Conservation (phyloP, 345 rosid species). For the Salix suchowensis region DNA sequence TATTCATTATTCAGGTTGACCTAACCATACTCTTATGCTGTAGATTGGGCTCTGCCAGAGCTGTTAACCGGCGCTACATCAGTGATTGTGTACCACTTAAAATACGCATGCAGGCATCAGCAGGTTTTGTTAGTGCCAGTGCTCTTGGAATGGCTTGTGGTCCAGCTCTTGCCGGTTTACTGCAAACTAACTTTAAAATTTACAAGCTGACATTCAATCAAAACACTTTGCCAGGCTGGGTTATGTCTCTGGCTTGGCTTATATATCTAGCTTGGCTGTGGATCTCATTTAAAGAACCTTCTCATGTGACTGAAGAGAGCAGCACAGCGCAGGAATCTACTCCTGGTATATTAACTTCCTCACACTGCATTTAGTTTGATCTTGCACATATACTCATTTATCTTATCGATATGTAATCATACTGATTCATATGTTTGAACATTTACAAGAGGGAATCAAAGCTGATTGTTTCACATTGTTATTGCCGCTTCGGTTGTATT, state of each 20-base stretch:
- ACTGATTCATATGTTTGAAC: background rate
- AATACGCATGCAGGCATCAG: slow-evolving; percentile 95
- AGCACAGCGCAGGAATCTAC: slow-evolving; percentile 31
- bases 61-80: slow-evolving; percentile 94
- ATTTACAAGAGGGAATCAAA: background rate
- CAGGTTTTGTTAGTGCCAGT: slow-evolving; percentile 99
- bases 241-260: slow-evolving; percentile 92
- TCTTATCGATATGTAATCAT: background rate
- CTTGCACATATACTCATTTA: background rate
- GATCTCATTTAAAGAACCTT: slow-evolving; percentile 80
- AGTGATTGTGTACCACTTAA: slow-evolving; percentile 93
- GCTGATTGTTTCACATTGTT: background rate
- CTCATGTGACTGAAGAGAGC: slow-evolving; percentile 50
- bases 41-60: slow-evolving; percentile 99
- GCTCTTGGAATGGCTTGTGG: slow-evolving; percentile 99
- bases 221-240: slow-evolving; percentile 95
- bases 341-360: slow-evolving; percentile 41
- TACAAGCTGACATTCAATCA: slow-evolving; percentile 74
- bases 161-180: slow-evolving; percentile 96
- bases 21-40: slow-evolving; percentile 18
- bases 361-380: background rate
- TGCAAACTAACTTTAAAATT: slow-evolving; percentile 77
- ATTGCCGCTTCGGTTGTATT: background rate
- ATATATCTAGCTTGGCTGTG: slow-evolving; percentile 77
- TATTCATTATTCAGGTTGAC: slow-evolving; percentile 6